These are phyloP conservation scores for Lecanosticta acicola DNA, from an alignment of 2,329 filamentous ascomycete genomes.

Conservation along the genomic window DNA sequence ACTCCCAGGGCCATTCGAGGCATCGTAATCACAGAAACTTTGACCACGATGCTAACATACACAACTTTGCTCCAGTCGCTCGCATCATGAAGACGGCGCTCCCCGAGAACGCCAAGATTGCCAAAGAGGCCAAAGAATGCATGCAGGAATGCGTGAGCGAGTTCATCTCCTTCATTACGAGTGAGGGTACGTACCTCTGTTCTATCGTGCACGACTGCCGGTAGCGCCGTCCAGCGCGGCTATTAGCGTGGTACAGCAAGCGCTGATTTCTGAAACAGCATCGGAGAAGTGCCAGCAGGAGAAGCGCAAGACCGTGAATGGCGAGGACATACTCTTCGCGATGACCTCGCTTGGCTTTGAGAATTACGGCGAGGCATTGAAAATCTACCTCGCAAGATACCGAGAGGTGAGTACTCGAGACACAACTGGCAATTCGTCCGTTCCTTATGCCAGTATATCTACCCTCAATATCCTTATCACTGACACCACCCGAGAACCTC, in stretches of 20 bases:
- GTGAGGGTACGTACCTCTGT: conserved; percentile 73
- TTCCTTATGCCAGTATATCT: conserved; percentile 16
- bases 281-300: conserved; percentile 99
- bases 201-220: conserved; percentile 6
- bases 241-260: not conserved
- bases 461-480: conserved; percentile 12
- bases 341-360: conserved; percentile 99
- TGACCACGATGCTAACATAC: conserved; percentile 82
- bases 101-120: conserved; percentile 95
- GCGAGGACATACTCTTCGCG: conserved; percentile 95
- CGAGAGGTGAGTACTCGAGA: conserved; percentile 71
- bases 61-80: conserved; percentile 91
- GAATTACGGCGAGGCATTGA: conserved; percentile 95
- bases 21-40: conserved; percentile 29
- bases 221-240: not conserved
- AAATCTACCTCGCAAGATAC: conserved; percentile 97
- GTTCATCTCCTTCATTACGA: conserved; percentile 99
- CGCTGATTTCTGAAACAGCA: conserved; percentile 49
- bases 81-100: conserved; percentile 98
- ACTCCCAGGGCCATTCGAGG: conserved; percentile 22
- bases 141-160: conserved; percentile 99
- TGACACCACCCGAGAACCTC: conserved; percentile 57
- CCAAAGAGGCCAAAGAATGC: conserved; percentile 96
- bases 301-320: conserved; percentile 98
- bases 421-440: too few species aligned